Evolutionary conservation across 2,329 filamentous ascomycete genomes (phyloP).

Genomic region (Fusarium sp.): DNA sequence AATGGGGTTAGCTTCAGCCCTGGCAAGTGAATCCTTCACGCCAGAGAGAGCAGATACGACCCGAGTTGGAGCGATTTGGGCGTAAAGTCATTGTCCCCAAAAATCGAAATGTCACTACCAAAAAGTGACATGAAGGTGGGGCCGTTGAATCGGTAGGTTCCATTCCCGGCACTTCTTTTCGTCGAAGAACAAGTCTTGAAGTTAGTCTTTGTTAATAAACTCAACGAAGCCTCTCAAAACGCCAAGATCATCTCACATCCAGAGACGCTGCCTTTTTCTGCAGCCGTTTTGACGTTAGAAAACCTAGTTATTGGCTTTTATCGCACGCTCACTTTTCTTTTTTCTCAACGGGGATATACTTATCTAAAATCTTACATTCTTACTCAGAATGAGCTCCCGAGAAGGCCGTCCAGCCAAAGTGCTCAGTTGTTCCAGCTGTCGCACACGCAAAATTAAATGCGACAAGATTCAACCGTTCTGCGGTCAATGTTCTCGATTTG

Average conservation of each 20-base stretch:
- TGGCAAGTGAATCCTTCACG: constrained; percentile 2
- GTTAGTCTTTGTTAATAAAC: constrained; percentile 14
- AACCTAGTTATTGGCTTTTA: background rate
- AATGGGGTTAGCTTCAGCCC: constrained; percentile 8
- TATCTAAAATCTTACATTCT: background rate
- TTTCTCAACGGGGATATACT: background rate
- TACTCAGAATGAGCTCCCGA: constrained; percentile 35
- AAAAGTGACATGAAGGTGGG: constrained; percentile 20
- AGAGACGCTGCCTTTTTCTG: background rate
- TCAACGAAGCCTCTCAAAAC: constrained; percentile 14
- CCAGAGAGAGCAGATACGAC: background rate
- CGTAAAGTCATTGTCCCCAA: constrained; percentile 15
- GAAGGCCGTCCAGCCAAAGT: constrained; percentile 47
- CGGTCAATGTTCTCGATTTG: constrained; percentile 60
- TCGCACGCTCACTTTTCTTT: background rate
- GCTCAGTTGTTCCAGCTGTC: constrained; percentile 70
- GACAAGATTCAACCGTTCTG: constrained; percentile 65
- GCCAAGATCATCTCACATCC: background rate
- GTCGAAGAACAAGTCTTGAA: background rate
- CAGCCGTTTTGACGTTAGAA: constrained; percentile 1
- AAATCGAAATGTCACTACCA: constrained; percentile 30
- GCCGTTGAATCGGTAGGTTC: background rate
- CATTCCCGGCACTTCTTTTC: constrained; percentile 15
- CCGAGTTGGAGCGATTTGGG: background rate
- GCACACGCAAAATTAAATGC: constrained; percentile 71